Base-by-base conservation (phyloP, 2,329 filamentous ascomycete genomes). In the Aureobasidium sp. region DNA sequence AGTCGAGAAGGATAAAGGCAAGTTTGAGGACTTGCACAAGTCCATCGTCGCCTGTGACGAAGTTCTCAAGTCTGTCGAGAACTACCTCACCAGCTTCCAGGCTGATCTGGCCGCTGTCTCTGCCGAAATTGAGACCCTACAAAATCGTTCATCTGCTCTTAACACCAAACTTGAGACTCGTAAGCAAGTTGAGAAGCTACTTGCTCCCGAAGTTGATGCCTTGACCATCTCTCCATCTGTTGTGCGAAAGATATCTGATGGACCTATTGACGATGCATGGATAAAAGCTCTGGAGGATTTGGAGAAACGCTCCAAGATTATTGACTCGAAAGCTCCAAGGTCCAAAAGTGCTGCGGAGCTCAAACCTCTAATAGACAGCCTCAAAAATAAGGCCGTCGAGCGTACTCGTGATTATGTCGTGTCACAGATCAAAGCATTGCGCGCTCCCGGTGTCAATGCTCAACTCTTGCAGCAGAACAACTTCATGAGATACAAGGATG, bases 401-500 rank as follows among this genome's bases (percentile, higher is more conserved):
- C 86, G 94, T 62, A 96, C 97, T 73, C 84, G 95, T 63, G 94
- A 99, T 73, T 95, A 96, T 70, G 81, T 99, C 41, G 94, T 99
- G 13, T 84, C 90, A 16, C 93, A 97, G 73, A 94, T 99, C 72
- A 96, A 96, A 74, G 90, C 92, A 5, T 79, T 99, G 58, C 86
- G 94, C 62, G 96, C 93, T 30, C 94, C 94, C 15, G 94, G 93
- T 69, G 96, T 97, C 73, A 97, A 99, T 73, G 91, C 93, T 3
- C 94, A 99, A 72, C 88, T 97, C 62, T 92, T 99, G 53, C 94
- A 99, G 72, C 91, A 97, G 69, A 90, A 96, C 71, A 89, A 88
- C 63, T 91, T 99, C 68, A 78, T 97, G 53, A 87, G 85, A 67
- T 96, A 91, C 77, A 96, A 90, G 72, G 91, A 96, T 37, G 78